Base-by-base conservation (phyloP, 1,139 yeast genomes). In the Candida dubliniensis region DNA sequence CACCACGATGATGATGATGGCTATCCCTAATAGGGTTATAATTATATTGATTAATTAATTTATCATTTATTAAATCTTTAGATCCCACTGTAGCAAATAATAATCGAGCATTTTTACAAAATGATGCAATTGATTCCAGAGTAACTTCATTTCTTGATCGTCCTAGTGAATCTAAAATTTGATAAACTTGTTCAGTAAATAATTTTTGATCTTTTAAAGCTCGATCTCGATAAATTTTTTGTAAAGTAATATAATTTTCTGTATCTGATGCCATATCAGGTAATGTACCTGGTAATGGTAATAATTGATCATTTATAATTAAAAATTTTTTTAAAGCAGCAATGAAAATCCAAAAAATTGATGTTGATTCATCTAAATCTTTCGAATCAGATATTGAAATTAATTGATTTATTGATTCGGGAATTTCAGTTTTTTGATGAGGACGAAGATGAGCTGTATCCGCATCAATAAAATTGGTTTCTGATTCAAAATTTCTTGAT, bases 251-350 rank as follows among this genome's bases (percentile, higher is more conserved):
- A 59, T 86, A 93, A 43, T 74, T 74, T 11, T 64, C 64, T 0
- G 96, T 84, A 51, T 83, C 82, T 0, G 96, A 79, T 30, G 87
- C 86, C 97, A 93, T 91, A 61, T 91, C 98, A 0, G 96, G 96
- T 10, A 91, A 59, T 1, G 71, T 76, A 0, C 96, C 96, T 2
- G 85, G 74, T 2, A 89, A 66, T 0, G 97, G 97, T 23, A 87
- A 64, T 15, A 62, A 57, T 2, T 68, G 64, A n/a, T 68, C 63
- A 47, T 70, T 64, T 4, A 55, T 49, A 0, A 43, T 48, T 6
- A 82, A 70, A 59, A 81, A 91, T 4, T 54, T 51, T 31, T 74
- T 66, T 41, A 91, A 65, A 0, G 91, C 85, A 30, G 64, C 67
- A 0, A 80, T 71, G 15, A 83, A 71, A 2, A 77, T 60, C 95